Evolutionary conservation across 108 stramenopile genomes (phyloP), one percentile per base, ranked within the genome.

Genomic region (Nitzschia putrida): DNA sequence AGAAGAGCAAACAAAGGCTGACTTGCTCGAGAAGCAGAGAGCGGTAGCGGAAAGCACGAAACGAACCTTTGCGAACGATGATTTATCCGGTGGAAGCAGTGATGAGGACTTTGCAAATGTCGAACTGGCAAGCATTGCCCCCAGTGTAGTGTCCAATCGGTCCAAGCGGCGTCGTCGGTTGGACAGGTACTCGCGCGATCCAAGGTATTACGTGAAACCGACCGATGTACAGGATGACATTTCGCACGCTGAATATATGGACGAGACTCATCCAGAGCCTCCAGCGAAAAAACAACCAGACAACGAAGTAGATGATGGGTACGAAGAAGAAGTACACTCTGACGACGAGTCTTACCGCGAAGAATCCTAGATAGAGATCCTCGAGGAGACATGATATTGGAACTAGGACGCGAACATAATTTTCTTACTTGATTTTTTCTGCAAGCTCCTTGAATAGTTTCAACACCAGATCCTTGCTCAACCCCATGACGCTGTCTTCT

Each of bases 401-500:
- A 56, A 2, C 55, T 56, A 56, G 24, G 22, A 56, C 23, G 22
- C 2, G 55, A 21, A 16, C 13, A 26, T 21, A 6, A 13, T 13
- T 21, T 3, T 56, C 6, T 7, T 25, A 25, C 25, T 64, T 43
- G 25, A 88, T 21, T 52, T 83, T 79, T 38, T 74, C 71, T 29
- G 58, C 65, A 39, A 89, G 40, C 38, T 89, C 84, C 18, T 73
- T 14, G 20, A 89, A 68, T 16, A 89, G 56, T 43, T 59, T 38
- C 21, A 50, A 50, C 0, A 89, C 88, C 51, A 89, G 58, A 56
- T 70, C 82, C 68, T 89, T 86, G 63, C 88, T 89, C 50, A 89
- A 59, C 11, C 92, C 92, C 92, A 94, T 89, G 53, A 94, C 89
- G 66, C 83, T 83, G 68, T 94, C 89, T 66, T 89, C 85, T 0